Percentiles rank a stretch among this genome's conserved stretches.
These are phyloP conservation scores for Boletus rex-veris DNA, from an alignment of 768 basidiomycete species.

Conservation along the genomic window DNA sequence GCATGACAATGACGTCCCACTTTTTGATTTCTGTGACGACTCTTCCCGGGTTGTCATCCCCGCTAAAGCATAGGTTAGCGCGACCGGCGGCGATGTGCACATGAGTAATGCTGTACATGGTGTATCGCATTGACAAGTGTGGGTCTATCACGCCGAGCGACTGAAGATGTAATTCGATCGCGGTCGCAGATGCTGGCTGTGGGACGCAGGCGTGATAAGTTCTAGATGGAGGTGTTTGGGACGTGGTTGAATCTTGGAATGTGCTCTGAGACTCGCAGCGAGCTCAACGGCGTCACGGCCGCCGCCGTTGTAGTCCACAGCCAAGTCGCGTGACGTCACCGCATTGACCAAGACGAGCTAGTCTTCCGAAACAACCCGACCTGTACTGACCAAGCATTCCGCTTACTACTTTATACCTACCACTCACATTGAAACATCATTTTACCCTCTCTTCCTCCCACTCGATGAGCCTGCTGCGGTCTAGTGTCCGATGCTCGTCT, in stretches of 20 bases:
- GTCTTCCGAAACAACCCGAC: conserved; percentile 17
- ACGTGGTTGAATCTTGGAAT: conserved; percentile 36
- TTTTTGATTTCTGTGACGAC: conserved; percentile 31
- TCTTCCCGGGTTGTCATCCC: conserved; percentile 32
- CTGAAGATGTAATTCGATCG: conserved; percentile 35
- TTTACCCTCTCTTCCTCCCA: neutral
- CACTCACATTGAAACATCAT: neutral
- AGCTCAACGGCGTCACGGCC: conserved; percentile 9
- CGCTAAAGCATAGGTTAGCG: conserved; percentile 40
- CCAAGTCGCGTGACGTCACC: conserved; percentile 5
- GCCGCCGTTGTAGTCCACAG: neutral
- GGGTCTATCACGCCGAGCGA: conserved; percentile 35
- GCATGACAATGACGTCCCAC: conserved; percentile 41
- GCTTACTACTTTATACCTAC: neutral
- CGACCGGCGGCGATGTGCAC: too few relatives aligned
- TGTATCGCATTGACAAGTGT: conserved; percentile 42
- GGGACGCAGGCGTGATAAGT: conserved; percentile 34
- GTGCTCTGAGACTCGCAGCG: conserved; percentile 29
- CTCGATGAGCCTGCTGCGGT: conserved; percentile 16
- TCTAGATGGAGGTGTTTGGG: conserved; percentile 35
- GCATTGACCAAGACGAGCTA: neutral
- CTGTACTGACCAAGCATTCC: neutral
- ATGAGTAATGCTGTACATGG: conserved; percentile 34
- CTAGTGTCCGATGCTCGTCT: conserved; percentile 3
- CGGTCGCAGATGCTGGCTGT: conserved; percentile 13